Evolutionary conservation across 2,329 filamentous ascomycete species (phyloP).

Genomic region (Arthrobotrys pseudoclavata): DNA sequence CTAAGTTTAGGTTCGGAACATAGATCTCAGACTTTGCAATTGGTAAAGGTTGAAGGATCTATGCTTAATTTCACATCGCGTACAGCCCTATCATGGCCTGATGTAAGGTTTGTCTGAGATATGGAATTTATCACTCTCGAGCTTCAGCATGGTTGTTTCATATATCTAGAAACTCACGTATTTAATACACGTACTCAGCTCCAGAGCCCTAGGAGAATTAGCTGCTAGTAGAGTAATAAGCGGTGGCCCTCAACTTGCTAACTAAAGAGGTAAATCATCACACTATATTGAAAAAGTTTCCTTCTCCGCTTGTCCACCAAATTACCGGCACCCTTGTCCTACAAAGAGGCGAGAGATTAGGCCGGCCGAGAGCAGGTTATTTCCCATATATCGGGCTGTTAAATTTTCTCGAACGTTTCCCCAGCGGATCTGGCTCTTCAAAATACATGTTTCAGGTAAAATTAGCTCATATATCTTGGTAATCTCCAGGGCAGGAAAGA

Average conservation of each 20-base stretch:
- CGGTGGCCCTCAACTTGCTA: not conserved
- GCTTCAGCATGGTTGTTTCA: conserved; percentile 11
- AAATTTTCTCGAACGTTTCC: conserved; percentile 1
- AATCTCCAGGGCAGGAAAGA: not conserved
- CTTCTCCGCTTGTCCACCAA: not conserved
- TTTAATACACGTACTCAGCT: not conserved
- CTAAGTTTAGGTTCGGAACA: not conserved
- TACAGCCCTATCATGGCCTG: conserved; percentile 2
- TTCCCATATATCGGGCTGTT: conserved; percentile 1
- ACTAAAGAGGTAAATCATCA: conserved; percentile 9
- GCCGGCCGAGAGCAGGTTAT: not conserved
- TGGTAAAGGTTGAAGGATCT: conserved; percentile 3
- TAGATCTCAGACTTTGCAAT: not conserved
- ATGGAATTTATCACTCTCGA: conserved; percentile 8
- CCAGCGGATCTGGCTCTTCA: not conserved
- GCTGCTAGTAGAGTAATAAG: conserved; percentile 1
- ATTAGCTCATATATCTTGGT: conserved; percentile 1
- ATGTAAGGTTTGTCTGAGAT: not conserved
- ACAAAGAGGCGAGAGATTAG: not conserved
- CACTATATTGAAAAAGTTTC: conserved; percentile 1
- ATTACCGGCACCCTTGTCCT: conserved; percentile 4
- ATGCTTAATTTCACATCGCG: conserved; percentile 14
- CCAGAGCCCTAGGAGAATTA: not conserved
- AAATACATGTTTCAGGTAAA: conserved; percentile 1
- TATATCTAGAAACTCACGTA: conserved; percentile 8